Base-by-base conservation (phyloP, 129 eudicot genomes). In the Erigeron canadensis region DNA sequence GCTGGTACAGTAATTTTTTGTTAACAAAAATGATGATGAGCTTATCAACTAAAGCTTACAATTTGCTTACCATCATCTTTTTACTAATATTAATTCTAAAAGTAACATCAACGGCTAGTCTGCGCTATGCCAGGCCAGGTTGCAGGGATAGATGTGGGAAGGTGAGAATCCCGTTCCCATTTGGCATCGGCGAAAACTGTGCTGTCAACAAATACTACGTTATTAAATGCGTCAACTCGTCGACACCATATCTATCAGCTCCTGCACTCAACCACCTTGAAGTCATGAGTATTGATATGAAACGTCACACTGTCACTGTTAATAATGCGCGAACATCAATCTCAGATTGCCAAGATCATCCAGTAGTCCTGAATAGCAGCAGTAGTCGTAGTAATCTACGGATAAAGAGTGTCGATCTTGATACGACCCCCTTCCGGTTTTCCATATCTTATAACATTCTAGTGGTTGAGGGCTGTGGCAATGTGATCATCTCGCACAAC, bases 131-230 rank as follows among this genome's bases (percentile, higher is more conserved):
- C 19, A 69, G 1, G 23, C n/a, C 47, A 8, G 63, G 73, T 1
- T 69, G 73, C 48, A 18, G 3, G 2, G 46, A 37, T 18, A 48
- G 5, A 47, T 69, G 77, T 21, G 69, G 67, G 38, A 45, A 67
- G 0, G 73, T 75, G 22, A 23, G 7, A 38, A 67, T 75, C 67
- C 73, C 74, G 7, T 75, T 43, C 68, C 80, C 80, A 19, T 75
- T 75, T 22, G 80, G 80, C 15, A 40, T 75, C 3, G 34, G 34
- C 3, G 34, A 2, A 28, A 28, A 28, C 3, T 28, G 34, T 28
- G 1, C 34, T 28, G 2, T 28, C 34, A 28, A 28, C 34, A 3
- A 28, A 28, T 28, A 3, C 2, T 28, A 28, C 34, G 34, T 28
- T 28, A 28, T 75, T 34, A 53, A 50, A 7, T 75, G 80, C 47